A percentile compares a stretch with the other conserved stretches of the same genome.
Conservation (phyloP, 2,329 filamentous ascomycete genomes). For the Colletotrichum incanum region DNA sequence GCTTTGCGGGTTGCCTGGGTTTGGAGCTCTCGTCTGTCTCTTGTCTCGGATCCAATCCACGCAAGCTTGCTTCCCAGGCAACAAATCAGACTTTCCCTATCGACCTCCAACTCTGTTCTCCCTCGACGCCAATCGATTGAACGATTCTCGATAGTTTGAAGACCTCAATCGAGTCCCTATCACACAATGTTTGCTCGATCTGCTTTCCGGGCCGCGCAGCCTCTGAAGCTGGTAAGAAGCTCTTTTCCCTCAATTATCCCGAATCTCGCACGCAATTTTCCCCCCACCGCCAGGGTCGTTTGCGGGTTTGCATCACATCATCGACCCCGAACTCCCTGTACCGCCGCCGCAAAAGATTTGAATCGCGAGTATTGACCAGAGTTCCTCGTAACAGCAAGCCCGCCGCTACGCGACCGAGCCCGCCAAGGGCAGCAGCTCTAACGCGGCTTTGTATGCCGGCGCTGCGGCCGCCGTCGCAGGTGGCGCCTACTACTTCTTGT, state of each 20-base stretch:
- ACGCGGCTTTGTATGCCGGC: constrained; percentile 73
- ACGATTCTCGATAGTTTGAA: not conserved
- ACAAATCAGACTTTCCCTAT: constrained; percentile 15
- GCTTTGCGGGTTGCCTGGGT: constrained; percentile 16
- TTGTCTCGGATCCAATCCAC: constrained; percentile 23
- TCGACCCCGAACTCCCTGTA: not conserved
- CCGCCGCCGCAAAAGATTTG: not conserved
- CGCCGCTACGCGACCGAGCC: constrained; percentile 80
- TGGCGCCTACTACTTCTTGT: constrained; percentile 71
- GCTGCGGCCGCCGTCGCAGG: constrained; percentile 72
- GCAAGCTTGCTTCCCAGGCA: constrained; percentile 32
- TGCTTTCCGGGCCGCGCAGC: constrained; percentile 75
- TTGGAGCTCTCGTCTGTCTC: constrained; percentile 23
- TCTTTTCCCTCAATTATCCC: constrained; percentile 24
- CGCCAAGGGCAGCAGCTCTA: constrained; percentile 67
- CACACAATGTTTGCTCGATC: constrained; percentile 76
- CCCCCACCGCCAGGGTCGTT: not conserved
- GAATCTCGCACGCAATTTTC: not conserved
- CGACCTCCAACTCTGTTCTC: constrained; percentile 22
- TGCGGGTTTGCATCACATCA: not conserved
- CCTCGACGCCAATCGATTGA: constrained; percentile 35
- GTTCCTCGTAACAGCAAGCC: constrained; percentile 58
- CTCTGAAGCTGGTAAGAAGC: constrained; percentile 73
- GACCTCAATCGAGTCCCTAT: constrained; percentile 48
- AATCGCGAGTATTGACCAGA: constrained; percentile 39